Base-by-base conservation (phyloP, 768 basidiomycete species). In the Mrakia frigida region DNA sequence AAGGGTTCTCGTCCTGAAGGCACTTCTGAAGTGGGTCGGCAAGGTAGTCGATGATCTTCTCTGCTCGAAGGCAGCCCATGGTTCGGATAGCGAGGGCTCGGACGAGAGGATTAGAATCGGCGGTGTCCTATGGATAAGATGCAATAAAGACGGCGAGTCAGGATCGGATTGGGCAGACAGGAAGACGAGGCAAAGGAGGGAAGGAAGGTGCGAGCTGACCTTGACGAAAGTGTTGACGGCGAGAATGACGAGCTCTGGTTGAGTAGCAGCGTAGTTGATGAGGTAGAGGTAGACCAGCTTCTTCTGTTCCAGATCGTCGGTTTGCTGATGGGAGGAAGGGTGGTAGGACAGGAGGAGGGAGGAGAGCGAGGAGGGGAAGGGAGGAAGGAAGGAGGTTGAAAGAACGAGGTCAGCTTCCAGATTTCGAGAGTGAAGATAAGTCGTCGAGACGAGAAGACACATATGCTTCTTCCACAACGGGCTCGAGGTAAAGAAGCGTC, bases 31-130 rank as follows among this genome's bases (percentile, higher is more conserved):
- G 86, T 0, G 97, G 96, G 82, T 94, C 92, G 80, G 91, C 93
- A n/a, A 99, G 88, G 84, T 98, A 99, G 85, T 98, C 95, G 84
- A 98, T 93, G 83, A 98, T 98, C 88, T 98, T 98, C 84, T 98
- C 97, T 13, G 96, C 95, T 59, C 95, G 91, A 68, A 99, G 85
- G 81, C 92, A 92, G 46, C 94, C 94, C 97, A 99, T 99, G 13
- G 97, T 99, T 52, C 96, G 90, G 82, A 98, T 98, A 46, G 97
- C 92, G 74, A 99, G 87, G 0, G 97, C 97, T 70, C 97, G 90
- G 35, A 98, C 92, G 74, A 98, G 91, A 0, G 97, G 97, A 81
- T 99, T 98, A 14, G 92, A 89, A 82, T 98, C 97, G 79, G 95
- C 94, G 0, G 94, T 90, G 83, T 99, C 97, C 87, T 97, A 77